Evolutionary conservation across 2,329 filamentous ascomycete genomes (phyloP).

Genomic region (Fusarium secorum): DNA sequence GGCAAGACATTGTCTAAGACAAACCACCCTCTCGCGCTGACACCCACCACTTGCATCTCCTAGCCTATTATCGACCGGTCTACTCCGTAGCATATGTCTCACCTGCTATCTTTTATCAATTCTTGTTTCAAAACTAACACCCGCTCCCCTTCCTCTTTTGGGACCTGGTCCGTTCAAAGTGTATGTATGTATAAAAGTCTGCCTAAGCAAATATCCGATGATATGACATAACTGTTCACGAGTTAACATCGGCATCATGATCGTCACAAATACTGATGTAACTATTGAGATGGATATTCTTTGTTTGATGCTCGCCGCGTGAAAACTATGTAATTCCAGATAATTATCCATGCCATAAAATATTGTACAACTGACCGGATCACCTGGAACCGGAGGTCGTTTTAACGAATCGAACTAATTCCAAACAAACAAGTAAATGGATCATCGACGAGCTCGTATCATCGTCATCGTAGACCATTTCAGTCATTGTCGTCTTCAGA

Average conservation of each 20-base stretch:
- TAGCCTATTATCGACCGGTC: conserved; percentile 9
- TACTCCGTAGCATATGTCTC: conserved; percentile 22
- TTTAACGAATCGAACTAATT: conserved; percentile 36
- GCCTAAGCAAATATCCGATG: not conserved
- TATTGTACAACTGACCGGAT: conserved; percentile 38
- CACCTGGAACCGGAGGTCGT: conserved; percentile 36
- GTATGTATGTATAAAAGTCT: conserved; percentile 1
- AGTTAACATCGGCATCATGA: conserved; percentile 12
- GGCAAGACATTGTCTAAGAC: conserved; percentile 39
- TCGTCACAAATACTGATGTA: not conserved
- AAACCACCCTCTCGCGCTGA: conserved; percentile 18
- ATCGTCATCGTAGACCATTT: conserved; percentile 42
- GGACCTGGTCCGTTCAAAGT: not conserved
- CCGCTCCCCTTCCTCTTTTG: conserved; percentile 9
- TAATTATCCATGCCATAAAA: conserved; percentile 26
- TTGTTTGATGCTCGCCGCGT: conserved; percentile 25
- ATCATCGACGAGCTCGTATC: conserved; percentile 39
- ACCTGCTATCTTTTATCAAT: conserved; percentile 11
- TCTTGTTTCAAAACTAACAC: conserved; percentile 15
- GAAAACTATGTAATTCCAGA: conserved; percentile 12
- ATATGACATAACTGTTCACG: conserved; percentile 14
- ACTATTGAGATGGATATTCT: conserved; percentile 16
- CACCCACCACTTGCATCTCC: conserved; percentile 4
- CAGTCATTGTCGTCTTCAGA: conserved; percentile 36
- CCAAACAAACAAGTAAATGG: conserved; percentile 32